Evolutionary conservation across 2,329 filamentous ascomycete genomes (phyloP), one percentile per base, ranked within the genome.

Genomic region (Aspergillus fructus): DNA sequence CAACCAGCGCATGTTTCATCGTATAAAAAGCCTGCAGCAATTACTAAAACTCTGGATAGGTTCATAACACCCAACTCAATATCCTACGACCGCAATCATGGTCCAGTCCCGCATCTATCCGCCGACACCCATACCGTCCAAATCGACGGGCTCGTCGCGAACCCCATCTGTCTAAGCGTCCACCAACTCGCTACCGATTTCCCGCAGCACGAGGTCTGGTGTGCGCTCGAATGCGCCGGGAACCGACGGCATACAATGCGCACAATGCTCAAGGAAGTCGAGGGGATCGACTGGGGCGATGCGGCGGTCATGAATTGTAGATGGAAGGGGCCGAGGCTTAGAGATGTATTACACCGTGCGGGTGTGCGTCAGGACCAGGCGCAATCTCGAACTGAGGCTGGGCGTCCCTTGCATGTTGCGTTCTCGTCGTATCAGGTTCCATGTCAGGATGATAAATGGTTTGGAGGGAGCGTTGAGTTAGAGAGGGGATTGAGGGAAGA

Each of bases 191-290:
- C 72, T 50, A 71, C 74, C 4, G 67, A 78, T 5, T 81, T 84
- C 49, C 71, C 76, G 1, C 84, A 86, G 62, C 78, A 85, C 64
- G 77, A 74, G 56, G 79, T 86, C 12, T 74, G 80, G n/a, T 83
- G 81, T 59, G 81, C 82, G 1, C 72, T 86, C 1, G 83, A 85
- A 72, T 86, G 84, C 62, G 83, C 84, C 3, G 84, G 84, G 19
- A 86, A 86, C 62, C 74, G 84, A 7, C 78, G 84, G 11, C 83
- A 86, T 65, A 83, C 82, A 2, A 86, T 86, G 83, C 80, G 83
- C 24, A 85, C 82, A 1, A 74, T 79, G 60, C 70, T 85, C 24
- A 84, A 83, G 64, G 83, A 86, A 67, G 83, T 86, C 5, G 72
- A 78, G 34, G 84, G 84, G 0, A 79, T 86, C 42, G 83, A 86